Evolutionary conservation across 1,284 basidiomycete genomes (phyloP), one percentile per base, ranked within the genome.

Genomic region (Rhodotorula mucilaginosa): DNA sequence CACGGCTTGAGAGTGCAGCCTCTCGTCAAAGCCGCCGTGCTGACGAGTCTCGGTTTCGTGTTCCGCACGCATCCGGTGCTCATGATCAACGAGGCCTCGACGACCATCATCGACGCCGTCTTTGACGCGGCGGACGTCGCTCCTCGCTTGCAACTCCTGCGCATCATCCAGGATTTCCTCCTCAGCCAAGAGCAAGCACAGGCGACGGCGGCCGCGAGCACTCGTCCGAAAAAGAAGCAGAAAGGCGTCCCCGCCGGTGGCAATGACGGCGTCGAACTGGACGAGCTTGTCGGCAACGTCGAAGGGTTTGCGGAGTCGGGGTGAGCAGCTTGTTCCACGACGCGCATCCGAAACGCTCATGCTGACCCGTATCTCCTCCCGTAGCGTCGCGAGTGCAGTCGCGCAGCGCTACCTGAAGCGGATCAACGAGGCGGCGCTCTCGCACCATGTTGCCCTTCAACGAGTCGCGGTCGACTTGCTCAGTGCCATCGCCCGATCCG

Each of bases 301-400:
- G 90, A 93, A 76, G 91, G 89, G 0, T 94, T 97, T 80, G 93
- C 93, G 0, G 96, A 99, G 78, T 97, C 96, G 26, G 93, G 90
- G 94, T 96, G 81, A 76, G 86, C 79, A 10, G 26, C 39, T 13
- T 61, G 54, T 44, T 12, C 26, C 26, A 26, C 26, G 26, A 26
- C 26, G 26, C 26, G 26, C 26, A 26, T 26, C 26, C 26, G 26
- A 26, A 26, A 26, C 26, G 56, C 34, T 6, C 19, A 26, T n/a
- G 34, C 56, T 64, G 56, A 46, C 23, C 52, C 44, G 47, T 39
- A 21, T 13, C 2, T 18, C 44, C 48, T n/a, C 31, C 44, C 48
- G 7, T 75, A 96, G 95, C 58, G 92, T 97, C 65, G 92, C 91
- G 80, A 95, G 94, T 1, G 91, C 92, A 4, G 86, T 99, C 51